A percentile compares a stretch with the other conserved stretches of the same genome.
These are phyloP conservation scores for Panicum hallii DNA, from an alignment of 202 grass and related monocot species.

Conservation along the genomic window DNA sequence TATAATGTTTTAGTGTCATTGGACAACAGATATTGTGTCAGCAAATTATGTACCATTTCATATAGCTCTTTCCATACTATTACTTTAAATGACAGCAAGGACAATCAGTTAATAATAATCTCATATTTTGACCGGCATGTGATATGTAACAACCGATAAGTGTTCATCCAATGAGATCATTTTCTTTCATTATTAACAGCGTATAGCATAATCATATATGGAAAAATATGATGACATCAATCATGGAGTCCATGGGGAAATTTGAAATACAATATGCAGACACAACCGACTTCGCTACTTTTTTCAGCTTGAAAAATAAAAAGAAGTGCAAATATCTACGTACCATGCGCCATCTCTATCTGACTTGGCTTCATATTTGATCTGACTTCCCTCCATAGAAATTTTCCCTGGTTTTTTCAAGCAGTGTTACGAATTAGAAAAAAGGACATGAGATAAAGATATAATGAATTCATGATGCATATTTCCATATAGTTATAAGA, in stretches of 20 bases:
- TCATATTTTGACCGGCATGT: neutral
- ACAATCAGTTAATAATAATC: neutral
- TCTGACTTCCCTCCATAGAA: neutral
- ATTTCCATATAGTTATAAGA: neutral
- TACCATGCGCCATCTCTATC: neutral
- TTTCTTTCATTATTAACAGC: too few species aligned
- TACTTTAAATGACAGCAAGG: neutral
- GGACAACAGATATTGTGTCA: neutral
- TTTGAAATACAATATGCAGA: too few species aligned
- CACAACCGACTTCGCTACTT: too few species aligned
- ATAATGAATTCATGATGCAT: neutral
- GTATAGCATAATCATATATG: too few species aligned
- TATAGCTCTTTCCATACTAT: neutral
- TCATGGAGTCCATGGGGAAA: too few species aligned
- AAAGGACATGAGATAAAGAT: neutral
- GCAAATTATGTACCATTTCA: neutral
- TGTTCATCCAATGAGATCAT: too few species aligned
- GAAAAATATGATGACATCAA: too few species aligned
- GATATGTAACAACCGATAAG: too few species aligned
- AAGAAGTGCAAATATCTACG: neutral
- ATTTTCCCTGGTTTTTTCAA: neutral
- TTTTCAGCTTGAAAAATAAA: neutral
- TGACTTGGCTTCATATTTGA: neutral
- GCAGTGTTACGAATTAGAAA: neutral
- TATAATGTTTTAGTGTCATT: neutral